Percentiles rank a stretch among this genome's conserved stretches.
Evolutionary conservation across 257 asterid species (phyloP).

Genomic region (Ophiorrhiza pumila): DNA sequence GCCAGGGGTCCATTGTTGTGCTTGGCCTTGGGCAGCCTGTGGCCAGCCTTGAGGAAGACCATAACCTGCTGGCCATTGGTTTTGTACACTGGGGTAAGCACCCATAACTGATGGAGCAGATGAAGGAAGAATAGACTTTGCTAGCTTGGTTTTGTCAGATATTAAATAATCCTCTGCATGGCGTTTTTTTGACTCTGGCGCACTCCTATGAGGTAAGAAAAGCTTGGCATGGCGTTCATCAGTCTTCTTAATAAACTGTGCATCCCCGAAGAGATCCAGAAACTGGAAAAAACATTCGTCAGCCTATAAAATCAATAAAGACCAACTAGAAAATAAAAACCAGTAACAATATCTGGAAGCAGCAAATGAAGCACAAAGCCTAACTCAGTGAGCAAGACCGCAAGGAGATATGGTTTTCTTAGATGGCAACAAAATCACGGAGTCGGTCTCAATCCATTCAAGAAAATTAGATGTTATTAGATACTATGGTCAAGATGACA

Average conservation of each 20-base stretch:
- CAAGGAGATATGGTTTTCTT: neutral
- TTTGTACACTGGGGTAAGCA: conserved; percentile 68
- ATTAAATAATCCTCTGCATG: conserved; percentile 76
- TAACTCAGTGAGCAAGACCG: neutral
- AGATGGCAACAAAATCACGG: neutral
- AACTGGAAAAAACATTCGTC: conserved; percentile 47
- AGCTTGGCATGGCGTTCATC: conserved; percentile 80
- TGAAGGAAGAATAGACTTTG: conserved; percentile 54
- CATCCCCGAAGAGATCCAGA: conserved; percentile 92
- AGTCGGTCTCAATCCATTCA: neutral
- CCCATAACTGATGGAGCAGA: conserved; percentile 62
- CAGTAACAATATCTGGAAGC: neutral
- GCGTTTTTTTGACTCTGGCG: conserved; percentile 83
- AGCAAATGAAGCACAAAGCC: neutral
- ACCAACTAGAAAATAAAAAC: conserved; percentile 17
- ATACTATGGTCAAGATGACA: neutral
- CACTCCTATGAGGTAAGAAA: conserved; percentile 70
- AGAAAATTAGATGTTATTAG: neutral
- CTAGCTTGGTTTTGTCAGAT: conserved; percentile 72
- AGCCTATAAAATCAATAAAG: neutral
- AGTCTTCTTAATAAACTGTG: conserved; percentile 61
- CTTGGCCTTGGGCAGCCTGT: conserved; percentile 76
- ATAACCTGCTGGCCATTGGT: conserved; percentile 85
- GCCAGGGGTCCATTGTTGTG: conserved; percentile 78
- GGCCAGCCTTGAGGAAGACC: conserved; percentile 88